A percentile compares a stretch with the other conserved stretches of the same genome.
Conservation (phyloP, 2,329 filamentous ascomycete species). For the Aspergillus sp. region DNA sequence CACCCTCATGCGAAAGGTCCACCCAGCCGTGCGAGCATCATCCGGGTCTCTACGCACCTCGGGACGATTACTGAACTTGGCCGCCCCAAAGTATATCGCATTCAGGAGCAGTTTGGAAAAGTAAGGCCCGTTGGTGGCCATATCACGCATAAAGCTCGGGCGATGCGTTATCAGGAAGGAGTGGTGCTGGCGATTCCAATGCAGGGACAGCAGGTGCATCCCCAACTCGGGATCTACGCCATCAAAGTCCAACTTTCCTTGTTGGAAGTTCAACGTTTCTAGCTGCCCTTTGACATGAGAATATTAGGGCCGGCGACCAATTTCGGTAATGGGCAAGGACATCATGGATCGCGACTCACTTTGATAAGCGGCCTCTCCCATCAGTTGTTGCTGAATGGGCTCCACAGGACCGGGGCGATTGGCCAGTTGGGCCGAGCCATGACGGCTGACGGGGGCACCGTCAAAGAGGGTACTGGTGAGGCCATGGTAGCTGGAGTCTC, state of each 20-base stretch:
- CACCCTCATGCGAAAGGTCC: conserved; percentile 51
- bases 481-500: conserved; percentile 21
- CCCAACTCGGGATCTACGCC: conserved; percentile 55
- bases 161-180: conserved; percentile 43
- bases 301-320: too few species aligned
- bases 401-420: too few species aligned
- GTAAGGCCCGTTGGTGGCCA: conserved; percentile 44
- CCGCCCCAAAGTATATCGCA: conserved; percentile 50
- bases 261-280: conserved; percentile 51
- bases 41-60: conserved; percentile 50
- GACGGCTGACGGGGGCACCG: not conserved
- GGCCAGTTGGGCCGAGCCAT: too few species aligned
- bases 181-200: conserved; percentile 58
- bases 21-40: conserved; percentile 53
- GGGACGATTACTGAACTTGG: conserved; percentile 50
- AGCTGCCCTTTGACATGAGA: conserved; percentile 43
- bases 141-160: conserved; percentile 17
- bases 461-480: not conserved
- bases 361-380: too few species aligned
- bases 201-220: conserved; percentile 54
- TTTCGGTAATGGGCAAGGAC: too few species aligned
- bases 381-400: too few species aligned
- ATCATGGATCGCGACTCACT: too few species aligned
- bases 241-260: conserved; percentile 53
- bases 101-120: conserved; percentile 57